Evolutionary conservation across 2,329 filamentous ascomycete species (phyloP), one percentile per base, ranked within the genome.

Genomic region (Nectriaceae sp.): DNA sequence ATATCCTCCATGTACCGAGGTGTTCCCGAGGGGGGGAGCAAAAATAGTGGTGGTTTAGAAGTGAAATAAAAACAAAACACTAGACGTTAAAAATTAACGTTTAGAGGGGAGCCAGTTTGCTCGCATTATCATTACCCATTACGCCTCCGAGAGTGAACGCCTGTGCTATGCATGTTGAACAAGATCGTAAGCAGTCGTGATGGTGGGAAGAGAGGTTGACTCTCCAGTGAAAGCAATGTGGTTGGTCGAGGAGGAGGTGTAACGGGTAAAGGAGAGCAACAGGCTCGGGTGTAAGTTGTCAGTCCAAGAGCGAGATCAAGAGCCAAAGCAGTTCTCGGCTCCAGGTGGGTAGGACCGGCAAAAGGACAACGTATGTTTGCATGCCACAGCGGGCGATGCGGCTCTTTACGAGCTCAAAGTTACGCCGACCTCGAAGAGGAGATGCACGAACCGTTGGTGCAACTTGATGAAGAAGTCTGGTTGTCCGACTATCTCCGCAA

Each of bases 391-490:
- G 5, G 55, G 57, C 59, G 59, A 48, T 44, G 42, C 40, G 42
- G 55, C 57, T 62, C 55, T 42, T 66, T 53, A 82, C 10, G 77
- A 75, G 52, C 73, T 79, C 37, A 83, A 63, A 20, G 76, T 75
- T 11, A 82, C 75, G 15, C 78, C 77, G 21, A 84, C 71, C 64
- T 86, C 81, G 15, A 84, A 72, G 44, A 87, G 69, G 35, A 88
- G 70, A 60, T 78, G 75, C 21, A 87, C 84, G 61, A 88, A 88
- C 53, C 77, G 75, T 33, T 76, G 71, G 64, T 88, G 84, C 51
- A 88, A 68, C 69, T 86, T 79, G 47, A 87, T 80, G 56, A 88
- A 88, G 60, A 88, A 84, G 61, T 87, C 84, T 4, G 84, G 83
- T 57, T 82, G 71, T 18, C 84, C 84, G 21, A 86, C 81, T 35